Evolutionary conservation across 108 stramenopile genomes (phyloP).

Genomic region (Nitzschia inconspicua): DNA sequence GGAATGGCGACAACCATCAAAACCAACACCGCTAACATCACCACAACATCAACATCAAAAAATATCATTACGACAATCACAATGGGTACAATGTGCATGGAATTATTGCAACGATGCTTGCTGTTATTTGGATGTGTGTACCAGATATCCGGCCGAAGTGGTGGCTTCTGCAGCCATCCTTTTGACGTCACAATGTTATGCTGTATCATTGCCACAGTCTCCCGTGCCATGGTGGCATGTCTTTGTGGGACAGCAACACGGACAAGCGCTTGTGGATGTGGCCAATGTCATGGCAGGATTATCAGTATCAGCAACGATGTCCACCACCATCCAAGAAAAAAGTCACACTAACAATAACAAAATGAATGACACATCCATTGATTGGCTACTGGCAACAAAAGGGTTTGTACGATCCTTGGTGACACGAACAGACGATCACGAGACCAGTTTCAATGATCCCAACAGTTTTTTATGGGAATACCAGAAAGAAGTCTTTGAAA

Average conservation of each 20-base stretch:
- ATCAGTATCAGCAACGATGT: no score
- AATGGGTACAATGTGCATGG: slow-evolving; percentile 73
- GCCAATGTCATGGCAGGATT: slow-evolving; percentile 64
- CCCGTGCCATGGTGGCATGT: slow-evolving; percentile 70
- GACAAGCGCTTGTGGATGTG: slow-evolving; percentile 33
- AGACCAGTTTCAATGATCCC: slow-evolving; percentile 60
- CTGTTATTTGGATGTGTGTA: slow-evolving; percentile 68
- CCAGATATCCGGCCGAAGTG: slow-evolving; percentile 63
- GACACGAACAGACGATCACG: slow-evolving; percentile 3
- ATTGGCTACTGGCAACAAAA: slow-evolving; percentile 17
- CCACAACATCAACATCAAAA: not conserved
- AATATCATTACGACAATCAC: not conserved
- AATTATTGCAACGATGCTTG: slow-evolving; percentile 88
- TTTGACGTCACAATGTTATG: slow-evolving; percentile 39
- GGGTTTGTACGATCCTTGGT: slow-evolving; percentile 52
- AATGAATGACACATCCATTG: not conserved
- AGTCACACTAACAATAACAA: not conserved
- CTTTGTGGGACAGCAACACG: slow-evolving; percentile 40
- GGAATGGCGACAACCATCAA: not conserved
- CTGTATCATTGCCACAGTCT: slow-evolving; percentile 36
- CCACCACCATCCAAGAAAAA: not conserved
- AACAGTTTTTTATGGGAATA: slow-evolving; percentile 73
- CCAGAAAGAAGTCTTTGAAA: slow-evolving; percentile 8
- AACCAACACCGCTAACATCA: not conserved
- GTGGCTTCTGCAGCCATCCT: slow-evolving; percentile 63